phyloP scores from a whole-genome alignment of 1,139 yeast species.

The Suhomyces maxii region DNA sequence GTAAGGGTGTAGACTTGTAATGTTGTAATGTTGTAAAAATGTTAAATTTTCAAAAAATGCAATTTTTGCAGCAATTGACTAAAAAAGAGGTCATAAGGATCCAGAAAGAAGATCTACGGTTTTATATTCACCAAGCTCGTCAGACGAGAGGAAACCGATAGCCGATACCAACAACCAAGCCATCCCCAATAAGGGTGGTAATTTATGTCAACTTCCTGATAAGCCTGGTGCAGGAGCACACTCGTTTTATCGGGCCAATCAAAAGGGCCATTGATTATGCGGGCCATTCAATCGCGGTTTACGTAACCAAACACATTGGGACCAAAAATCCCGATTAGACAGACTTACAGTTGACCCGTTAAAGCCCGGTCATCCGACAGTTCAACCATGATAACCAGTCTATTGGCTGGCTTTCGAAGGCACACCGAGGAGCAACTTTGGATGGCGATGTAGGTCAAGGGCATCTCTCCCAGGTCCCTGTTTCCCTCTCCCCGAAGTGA shows the following conservation, averaged over 20 bases:
- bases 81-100: no score
- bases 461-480: no score
- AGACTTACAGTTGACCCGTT: neutral
- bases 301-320: neutral
- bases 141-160: neutral
- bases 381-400: neutral
- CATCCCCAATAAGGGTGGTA: neutral
- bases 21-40: no score
- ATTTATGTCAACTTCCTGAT: neutral
- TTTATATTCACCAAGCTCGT: no score
- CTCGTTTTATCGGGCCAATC: constrained; percentile 13
- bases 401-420: neutral
- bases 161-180: neutral
- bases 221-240: constrained; percentile 7
- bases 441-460: no score
- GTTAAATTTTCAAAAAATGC: no score
- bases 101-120: neutral
- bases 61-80: no score
- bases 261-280: constrained; percentile 11
- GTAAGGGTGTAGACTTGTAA: no score
- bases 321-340: constrained; percentile 1
- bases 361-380: neutral
- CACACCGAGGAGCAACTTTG: neutral
- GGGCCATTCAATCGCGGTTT: neutral
- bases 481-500: no score